Evolutionary conservation across 2,329 filamentous ascomycete species (phyloP).

Genomic region (Decorospora gaudefroyi): DNA sequence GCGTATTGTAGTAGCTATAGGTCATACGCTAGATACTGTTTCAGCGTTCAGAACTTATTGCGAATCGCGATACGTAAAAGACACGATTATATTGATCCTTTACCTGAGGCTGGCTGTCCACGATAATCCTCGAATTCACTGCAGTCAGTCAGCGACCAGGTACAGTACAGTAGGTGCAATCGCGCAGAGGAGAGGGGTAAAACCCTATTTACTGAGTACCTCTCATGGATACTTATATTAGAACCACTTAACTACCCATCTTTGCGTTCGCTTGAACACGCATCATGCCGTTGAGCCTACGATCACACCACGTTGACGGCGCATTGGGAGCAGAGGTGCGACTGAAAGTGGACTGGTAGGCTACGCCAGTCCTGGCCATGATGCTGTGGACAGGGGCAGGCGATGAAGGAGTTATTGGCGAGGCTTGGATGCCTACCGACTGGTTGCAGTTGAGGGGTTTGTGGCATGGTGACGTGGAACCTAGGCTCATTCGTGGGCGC

Average conservation of each 20-base stretch:
- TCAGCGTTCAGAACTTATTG: constrained; percentile 12
- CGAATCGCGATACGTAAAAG: constrained; percentile 22
- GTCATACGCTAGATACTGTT: constrained; percentile 13
- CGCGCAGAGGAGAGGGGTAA: constrained; percentile 15
- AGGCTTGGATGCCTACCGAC: constrained; percentile 23
- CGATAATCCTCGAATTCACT: constrained; percentile 17
- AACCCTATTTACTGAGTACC: constrained; percentile 20
- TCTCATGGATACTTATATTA: constrained; percentile 20
- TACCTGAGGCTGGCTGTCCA: constrained; percentile 13
- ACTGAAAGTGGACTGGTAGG: constrained; percentile 15
- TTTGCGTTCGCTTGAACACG: constrained; percentile 25
- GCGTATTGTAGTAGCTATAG: constrained; percentile 10
- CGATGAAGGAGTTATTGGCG: constrained; percentile 19
- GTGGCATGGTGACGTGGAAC: constrained; percentile 25
- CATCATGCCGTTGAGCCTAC: constrained; percentile 24
- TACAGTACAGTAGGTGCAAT: constrained; percentile 12
- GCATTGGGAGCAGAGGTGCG: constrained; percentile 7
- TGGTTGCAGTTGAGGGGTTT: constrained; percentile 27
- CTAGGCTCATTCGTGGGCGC: constrained; percentile 22
- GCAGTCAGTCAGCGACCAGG: constrained; percentile 14
- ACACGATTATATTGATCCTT: constrained; percentile 8
- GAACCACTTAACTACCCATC: constrained; percentile 15
- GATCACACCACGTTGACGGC: constrained; percentile 15
- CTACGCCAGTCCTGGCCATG: constrained; percentile 6
- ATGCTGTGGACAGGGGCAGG: constrained; percentile 23